Base-by-base conservation (phyloP, 1,284 basidiomycete species). In the Microbotryum saponariae region DNA sequence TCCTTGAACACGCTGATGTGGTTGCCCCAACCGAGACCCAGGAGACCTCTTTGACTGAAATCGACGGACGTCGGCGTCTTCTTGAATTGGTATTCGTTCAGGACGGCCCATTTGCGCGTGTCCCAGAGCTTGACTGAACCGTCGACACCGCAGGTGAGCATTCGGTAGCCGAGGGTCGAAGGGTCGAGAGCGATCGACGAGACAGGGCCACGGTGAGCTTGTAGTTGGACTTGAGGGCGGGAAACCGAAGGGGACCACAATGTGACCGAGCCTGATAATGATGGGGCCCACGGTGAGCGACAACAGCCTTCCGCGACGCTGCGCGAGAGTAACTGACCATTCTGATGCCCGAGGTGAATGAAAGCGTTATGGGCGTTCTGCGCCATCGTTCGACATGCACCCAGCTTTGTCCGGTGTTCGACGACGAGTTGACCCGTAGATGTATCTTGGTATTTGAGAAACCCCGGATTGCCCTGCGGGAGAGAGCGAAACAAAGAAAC, bases 201-300 rank as follows among this genome's bases (percentile, higher is more conserved):
- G 1, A 98, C 85, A 0, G 92, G 91, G 0, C 93, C 92, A 0
- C 90, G 79, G 73, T 98, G 94, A 0, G 94, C 89, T 6, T 97
- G 82, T 1, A 97, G 81, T 68, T 89, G 90, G 51, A 98, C 89
- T 1, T 91, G 91, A 0, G 94, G 88, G 54, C 89, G 86, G 0
- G 90, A 84, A 9, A 94, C 80, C 71, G 96, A 97, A 0, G 94
- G 96, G 7, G 93, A 96, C 92, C 93, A 97, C 10, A 98, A 80
- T 0, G 92, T 93, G 33, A 97, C 88, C 7, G 86, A 86, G 2
- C 89, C 89, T 69, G 59, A 20, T 6, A 14, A 27, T 0, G 16
- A 18, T 16, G 21, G 37, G 12, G 14, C 20, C 20, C n/a, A n/a
- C 29, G 6, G 23, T 31, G 20, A 56, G 50, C 54, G 29, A 44